phyloP scores from a whole-genome alignment of 2,329 filamentous ascomycete genomes.

The Mycogone perniciosa region DNA sequence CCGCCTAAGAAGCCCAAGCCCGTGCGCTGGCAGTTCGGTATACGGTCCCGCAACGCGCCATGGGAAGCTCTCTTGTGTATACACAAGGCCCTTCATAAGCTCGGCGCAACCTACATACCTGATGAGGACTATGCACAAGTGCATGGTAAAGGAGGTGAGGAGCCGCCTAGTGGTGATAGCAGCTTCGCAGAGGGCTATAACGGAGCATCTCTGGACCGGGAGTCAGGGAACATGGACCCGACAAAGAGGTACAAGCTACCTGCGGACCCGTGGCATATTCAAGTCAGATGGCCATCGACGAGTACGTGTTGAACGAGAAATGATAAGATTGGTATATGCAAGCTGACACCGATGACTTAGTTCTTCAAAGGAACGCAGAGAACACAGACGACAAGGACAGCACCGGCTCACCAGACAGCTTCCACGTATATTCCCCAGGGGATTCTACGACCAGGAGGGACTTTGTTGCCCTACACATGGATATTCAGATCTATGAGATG shows the following conservation, averaged over 20 bases:
- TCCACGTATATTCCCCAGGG: slow-evolving; percentile 36
- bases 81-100: slow-evolving; percentile 81
- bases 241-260: slow-evolving; percentile 71
- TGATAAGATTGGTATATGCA: slow-evolving; percentile 5
- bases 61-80: slow-evolving; percentile 93
- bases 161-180: slow-evolving; percentile 29
- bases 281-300: slow-evolving; percentile 79
- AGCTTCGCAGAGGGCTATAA: slow-evolving; percentile 37
- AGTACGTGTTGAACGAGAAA: slow-evolving; percentile 49
- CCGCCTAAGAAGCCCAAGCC: slow-evolving; percentile 68
- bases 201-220: slow-evolving; percentile 27
- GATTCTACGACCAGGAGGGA: slow-evolving; percentile 41
- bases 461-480: slow-evolving; percentile 86
- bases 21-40: slow-evolving; percentile 96
- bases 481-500: slow-evolving; percentile 94
- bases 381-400: slow-evolving; percentile 11
- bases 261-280: slow-evolving; percentile 91
- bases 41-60: slow-evolving; percentile 86
- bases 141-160: slow-evolving; percentile 36
- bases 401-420: slow-evolving; percentile 25
- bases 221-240: slow-evolving; percentile 41
- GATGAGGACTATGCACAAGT: slow-evolving; percentile 53
- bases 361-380: slow-evolving; percentile 5
- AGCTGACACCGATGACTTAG: slow-evolving; percentile 5
- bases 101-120: slow-evolving; percentile 81